These are phyloP conservation scores for Senna tora DNA, from an alignment of 306 rosid genomes.

Conservation along the genomic window DNA sequence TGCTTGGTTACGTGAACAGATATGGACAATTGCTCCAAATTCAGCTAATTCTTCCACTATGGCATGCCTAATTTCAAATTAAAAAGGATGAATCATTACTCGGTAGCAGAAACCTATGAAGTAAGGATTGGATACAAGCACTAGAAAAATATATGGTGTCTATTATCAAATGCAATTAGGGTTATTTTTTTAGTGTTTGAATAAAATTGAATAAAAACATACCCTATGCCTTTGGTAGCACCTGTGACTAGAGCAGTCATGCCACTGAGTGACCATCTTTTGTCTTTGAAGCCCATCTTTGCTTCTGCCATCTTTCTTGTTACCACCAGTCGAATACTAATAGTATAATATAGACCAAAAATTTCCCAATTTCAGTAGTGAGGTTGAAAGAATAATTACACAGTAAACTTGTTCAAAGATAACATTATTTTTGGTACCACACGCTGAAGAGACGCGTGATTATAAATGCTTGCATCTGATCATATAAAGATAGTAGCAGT, in stretches of 20 bases:
- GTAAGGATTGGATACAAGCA: too few relatives aligned
- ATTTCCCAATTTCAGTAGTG: too few relatives aligned
- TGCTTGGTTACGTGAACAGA: constrained; percentile 41
- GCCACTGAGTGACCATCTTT: constrained; percentile 20
- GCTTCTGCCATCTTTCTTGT: background rate
- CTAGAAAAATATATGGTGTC: background rate
- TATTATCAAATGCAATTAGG: too few relatives aligned
- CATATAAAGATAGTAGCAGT: too few relatives aligned
- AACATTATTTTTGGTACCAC: too few relatives aligned
- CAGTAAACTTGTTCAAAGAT: too few relatives aligned
- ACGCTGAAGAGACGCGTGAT: too few relatives aligned
- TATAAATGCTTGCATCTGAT: too few relatives aligned
- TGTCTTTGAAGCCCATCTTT: background rate
- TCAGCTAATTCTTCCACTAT: constrained; percentile 49
- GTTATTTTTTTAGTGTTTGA: background rate
- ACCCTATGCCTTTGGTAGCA: constrained; percentile 31
- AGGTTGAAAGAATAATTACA: too few relatives aligned
- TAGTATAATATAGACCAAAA: too few relatives aligned
- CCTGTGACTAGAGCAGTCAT: constrained; percentile 31
- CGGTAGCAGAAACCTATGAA: background rate
- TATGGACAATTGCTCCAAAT: constrained; percentile 48
- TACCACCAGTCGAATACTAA: background rate
- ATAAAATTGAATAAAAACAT: background rate
- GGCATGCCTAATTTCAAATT: constrained; percentile 39
- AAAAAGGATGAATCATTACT: background rate